Conservation (phyloP, 2,329 filamentous ascomycete species). For the Didymella glomerata region DNA sequence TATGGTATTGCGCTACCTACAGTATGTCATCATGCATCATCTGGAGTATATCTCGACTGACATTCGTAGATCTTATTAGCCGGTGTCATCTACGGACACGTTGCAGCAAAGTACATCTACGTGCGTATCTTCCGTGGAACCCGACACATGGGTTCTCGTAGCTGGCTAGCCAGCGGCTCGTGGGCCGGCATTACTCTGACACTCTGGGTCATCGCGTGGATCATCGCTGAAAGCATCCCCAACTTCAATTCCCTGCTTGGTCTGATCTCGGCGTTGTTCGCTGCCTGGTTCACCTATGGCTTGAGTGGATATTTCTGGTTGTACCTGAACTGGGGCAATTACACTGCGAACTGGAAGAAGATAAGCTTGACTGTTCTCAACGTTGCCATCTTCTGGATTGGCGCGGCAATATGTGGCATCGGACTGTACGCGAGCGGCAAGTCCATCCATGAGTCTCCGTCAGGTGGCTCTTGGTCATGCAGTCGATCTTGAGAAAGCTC, state of each 20-base stretch:
- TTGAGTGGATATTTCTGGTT: slow-evolving; percentile 57
- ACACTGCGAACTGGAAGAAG: slow-evolving; percentile 53
- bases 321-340: slow-evolving; percentile 56
- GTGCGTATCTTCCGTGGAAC: slow-evolving; percentile 68
- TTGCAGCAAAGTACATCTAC: slow-evolving; percentile 70
- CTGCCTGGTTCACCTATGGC: slow-evolving; percentile 68
- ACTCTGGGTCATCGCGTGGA: slow-evolving; percentile 69
- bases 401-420: slow-evolving; percentile 33
- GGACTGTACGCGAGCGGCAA: slow-evolving; percentile 37
- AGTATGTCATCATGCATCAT: slow-evolving; percentile 13
- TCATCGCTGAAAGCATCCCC: slow-evolving; percentile 74
- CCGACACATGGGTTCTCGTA: slow-evolving; percentile 45
- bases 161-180: slow-evolving; percentile 45
- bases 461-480: slow-evolving; percentile 34
- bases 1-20: slow-evolving; percentile 74
- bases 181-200: slow-evolving; percentile 67
- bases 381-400: slow-evolving; percentile 48
- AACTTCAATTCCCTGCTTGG: slow-evolving; percentile 71
- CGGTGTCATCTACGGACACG: slow-evolving; percentile 72
- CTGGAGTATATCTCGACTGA: background rate
- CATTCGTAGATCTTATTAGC: slow-evolving; percentile 66
- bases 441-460: slow-evolving; percentile 33
- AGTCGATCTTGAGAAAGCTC: slow-evolving; percentile 8
- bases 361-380: slow-evolving; percentile 57
- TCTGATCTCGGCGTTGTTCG: slow-evolving; percentile 66